Evolutionary conservation across 2,329 filamentous ascomycete genomes (phyloP).

Genomic region (Stachybotrys chartarum): DNA sequence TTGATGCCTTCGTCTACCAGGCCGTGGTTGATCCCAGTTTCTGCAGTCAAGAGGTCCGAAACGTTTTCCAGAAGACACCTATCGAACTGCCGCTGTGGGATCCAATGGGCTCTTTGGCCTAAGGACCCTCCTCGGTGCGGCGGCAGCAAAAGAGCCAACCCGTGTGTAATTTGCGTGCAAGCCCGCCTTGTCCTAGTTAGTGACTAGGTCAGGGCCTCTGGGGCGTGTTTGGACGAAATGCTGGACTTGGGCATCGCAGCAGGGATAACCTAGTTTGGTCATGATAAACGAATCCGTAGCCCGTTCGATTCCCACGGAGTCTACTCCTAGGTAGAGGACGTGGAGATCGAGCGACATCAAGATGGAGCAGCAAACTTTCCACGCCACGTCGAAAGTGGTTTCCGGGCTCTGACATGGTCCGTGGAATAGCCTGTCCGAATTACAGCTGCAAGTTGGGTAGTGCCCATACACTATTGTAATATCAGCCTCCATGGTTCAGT

Average conservation of each 20-base stretch:
- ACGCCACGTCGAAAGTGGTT: no score
- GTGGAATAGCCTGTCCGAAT: no score
- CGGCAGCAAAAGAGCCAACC: neutral
- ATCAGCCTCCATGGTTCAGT: no score
- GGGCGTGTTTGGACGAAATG: neutral
- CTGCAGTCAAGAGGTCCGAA: conserved; percentile 56
- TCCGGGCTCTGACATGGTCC: no score
- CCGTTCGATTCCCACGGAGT: no score
- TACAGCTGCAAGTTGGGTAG: no score
- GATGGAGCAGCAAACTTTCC: no score
- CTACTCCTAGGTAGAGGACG: no score
- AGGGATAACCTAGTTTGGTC: neutral
- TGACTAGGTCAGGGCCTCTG: neutral
- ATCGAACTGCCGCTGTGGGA: conserved; percentile 72
- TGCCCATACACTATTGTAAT: no score
- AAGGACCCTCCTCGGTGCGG: conserved; percentile 13
- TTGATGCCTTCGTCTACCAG: conserved; percentile 79
- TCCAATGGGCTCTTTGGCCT: conserved; percentile 70
- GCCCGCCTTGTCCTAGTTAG: neutral
- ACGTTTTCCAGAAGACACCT: conserved; percentile 64
- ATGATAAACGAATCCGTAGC: neutral
- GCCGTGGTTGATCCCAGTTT: conserved; percentile 72
- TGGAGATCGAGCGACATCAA: no score
- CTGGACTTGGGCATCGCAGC: neutral
- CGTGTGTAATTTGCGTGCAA: neutral